Evolutionary conservation across 768 basidiomycete species (phyloP).

Genomic region (Saitozyma podzolica): DNA sequence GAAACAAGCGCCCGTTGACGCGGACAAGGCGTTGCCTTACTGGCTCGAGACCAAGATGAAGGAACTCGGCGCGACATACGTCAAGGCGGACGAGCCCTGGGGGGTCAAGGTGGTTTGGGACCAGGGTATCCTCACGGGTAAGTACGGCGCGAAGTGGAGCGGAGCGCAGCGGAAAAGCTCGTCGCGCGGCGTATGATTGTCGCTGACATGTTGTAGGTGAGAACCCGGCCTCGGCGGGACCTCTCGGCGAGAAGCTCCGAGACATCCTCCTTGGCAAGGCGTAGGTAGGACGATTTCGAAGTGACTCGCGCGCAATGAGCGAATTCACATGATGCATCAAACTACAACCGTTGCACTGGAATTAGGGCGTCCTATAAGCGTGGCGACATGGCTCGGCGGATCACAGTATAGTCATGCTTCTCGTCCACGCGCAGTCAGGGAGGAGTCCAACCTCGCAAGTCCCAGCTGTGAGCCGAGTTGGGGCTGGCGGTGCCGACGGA

Average conservation of each 20-base stretch:
- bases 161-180: slow-evolving; percentile 55
- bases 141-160: slow-evolving; percentile 2
- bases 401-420: too few relatives aligned
- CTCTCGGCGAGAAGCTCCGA: slow-evolving; percentile 62
- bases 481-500: too few relatives aligned
- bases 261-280: slow-evolving; percentile 55
- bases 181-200: slow-evolving; percentile 33
- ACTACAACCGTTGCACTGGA: too few relatives aligned
- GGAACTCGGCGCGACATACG: slow-evolving; percentile 55
- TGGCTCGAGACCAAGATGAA: slow-evolving; percentile 54
- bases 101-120: slow-evolving; percentile 56
- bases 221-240: slow-evolving; percentile 68
- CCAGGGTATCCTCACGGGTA: slow-evolving; percentile 38
- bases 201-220: slow-evolving; percentile 62
- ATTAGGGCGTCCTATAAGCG: too few relatives aligned
- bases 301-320: too few relatives aligned
- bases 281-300: neutral
- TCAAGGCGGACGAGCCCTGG: slow-evolving; percentile 65
- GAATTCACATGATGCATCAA: too few relatives aligned
- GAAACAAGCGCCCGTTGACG: slow-evolving; percentile 54
- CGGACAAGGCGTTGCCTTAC: slow-evolving; percentile 62
- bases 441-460: too few relatives aligned
- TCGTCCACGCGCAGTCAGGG: too few relatives aligned
- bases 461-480: too few relatives aligned
- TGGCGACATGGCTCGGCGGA: too few relatives aligned